A percentile compares a stretch with the other conserved stretches of the same genome.
Conservation (phyloP, 2,329 filamentous ascomycete genomes). For the Aspergillus uvarum region DNA sequence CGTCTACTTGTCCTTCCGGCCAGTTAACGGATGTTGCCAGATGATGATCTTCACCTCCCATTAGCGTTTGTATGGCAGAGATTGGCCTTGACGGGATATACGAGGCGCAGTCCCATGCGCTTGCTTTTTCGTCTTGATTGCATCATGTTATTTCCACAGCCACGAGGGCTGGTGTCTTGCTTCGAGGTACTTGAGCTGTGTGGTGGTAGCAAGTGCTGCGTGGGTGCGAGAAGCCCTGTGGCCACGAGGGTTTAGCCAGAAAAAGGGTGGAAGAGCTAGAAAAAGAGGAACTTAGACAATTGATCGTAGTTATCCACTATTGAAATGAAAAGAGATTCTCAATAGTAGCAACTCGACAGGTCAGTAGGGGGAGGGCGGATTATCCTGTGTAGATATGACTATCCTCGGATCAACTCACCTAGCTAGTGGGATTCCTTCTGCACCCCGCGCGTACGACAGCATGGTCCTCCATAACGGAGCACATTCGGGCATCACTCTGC, state of each 20-base stretch:
- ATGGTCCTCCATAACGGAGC: background rate
- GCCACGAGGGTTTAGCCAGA: background rate
- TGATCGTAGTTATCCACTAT: too few species aligned
- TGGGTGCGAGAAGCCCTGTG: background rate
- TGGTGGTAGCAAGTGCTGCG: too few species aligned
- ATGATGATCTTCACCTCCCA: background rate
- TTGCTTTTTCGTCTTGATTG: background rate
- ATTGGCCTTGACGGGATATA: background rate
- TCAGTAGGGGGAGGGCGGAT: too few species aligned
- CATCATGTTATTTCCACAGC: too few species aligned
- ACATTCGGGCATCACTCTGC: background rate
- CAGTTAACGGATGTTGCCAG: background rate
- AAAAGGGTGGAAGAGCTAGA: background rate
- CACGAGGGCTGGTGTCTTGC: too few species aligned
- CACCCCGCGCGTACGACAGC: background rate
- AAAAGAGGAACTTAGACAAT: too few species aligned
- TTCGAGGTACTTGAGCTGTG: too few species aligned
- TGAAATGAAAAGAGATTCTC: too few species aligned
- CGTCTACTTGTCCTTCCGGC: background rate
- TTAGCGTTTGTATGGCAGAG: background rate
- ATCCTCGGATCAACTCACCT: background rate
- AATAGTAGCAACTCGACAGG: too few species aligned
- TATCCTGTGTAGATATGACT: background rate
- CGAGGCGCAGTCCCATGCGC: background rate
- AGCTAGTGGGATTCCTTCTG: background rate